A percentile compares a stretch with the other conserved stretches of the same genome.
These are phyloP conservation scores for Leccinum disarticulatum DNA, from an alignment of 768 basidiomycete species.

Conservation along the genomic window DNA sequence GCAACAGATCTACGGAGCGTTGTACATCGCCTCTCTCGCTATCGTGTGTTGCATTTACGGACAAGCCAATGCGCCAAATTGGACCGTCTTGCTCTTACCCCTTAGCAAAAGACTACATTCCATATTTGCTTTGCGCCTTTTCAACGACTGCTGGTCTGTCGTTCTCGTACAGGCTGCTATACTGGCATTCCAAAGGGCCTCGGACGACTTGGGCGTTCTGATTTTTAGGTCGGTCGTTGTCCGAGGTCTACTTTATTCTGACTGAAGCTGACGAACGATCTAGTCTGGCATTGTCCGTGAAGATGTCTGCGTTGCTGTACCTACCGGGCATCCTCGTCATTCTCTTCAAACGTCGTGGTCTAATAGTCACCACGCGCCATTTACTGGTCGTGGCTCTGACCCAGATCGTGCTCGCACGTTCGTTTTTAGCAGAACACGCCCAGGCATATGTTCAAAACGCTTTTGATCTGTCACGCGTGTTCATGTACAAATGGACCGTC, in stretches of 20 bases:
- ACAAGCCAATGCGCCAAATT: slow-evolving; percentile 64
- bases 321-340: slow-evolving; percentile 86
- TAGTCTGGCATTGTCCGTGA: slow-evolving; percentile 73
- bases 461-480: slow-evolving; percentile 85
- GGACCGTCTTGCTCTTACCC: slow-evolving; percentile 67
- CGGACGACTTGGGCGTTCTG: slow-evolving; percentile 61
- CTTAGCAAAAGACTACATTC: slow-evolving; percentile 95
- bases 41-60: slow-evolving; percentile 70
- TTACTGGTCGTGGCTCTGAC: slow-evolving; percentile 35
- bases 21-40: slow-evolving; percentile 70
- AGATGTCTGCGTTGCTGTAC: slow-evolving; percentile 93
- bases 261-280: slow-evolving; percentile 3
- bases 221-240: slow-evolving; percentile 64
- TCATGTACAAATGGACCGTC: slow-evolving; percentile 96
- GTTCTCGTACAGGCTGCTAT: slow-evolving; percentile 66
- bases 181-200: slow-evolving; percentile 56
- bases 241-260: not conserved
- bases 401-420: slow-evolving; percentile 64
- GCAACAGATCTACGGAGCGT: slow-evolving; percentile 73
- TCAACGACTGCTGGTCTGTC: slow-evolving; percentile 92
- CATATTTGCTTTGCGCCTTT: slow-evolving; percentile 85
- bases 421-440: slow-evolving; percentile 65
- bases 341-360: slow-evolving; percentile 70
- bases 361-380: slow-evolving; percentile 51
- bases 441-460: slow-evolving; percentile 70